Conservation (phyloP, 129 eudicot species). For the Flaveria brownii region DNA sequence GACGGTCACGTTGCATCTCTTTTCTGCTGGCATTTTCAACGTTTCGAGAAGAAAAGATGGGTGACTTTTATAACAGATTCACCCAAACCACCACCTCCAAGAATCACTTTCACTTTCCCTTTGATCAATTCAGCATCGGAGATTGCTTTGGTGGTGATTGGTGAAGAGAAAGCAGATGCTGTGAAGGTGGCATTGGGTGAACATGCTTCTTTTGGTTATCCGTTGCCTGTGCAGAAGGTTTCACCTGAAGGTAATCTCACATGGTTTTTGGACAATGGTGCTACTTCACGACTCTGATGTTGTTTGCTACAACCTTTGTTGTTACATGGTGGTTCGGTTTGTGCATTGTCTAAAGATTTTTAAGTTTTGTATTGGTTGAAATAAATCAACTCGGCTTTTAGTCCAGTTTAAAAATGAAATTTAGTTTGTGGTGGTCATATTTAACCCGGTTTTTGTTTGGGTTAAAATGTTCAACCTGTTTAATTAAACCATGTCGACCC, state of each 20-base stretch:
- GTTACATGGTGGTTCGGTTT: not conserved
- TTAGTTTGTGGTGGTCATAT: not conserved
- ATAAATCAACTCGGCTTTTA: not conserved
- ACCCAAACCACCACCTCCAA: conserved; percentile 65
- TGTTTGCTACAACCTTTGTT: not conserved
- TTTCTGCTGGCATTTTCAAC: conserved; percentile 52
- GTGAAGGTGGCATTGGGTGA: conserved; percentile 41
- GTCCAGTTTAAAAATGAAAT: not conserved
- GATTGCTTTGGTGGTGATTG: conserved; percentile 61
- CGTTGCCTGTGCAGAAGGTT: conserved; percentile 51
- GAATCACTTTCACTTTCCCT: conserved; percentile 78
- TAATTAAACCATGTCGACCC: too few relatives aligned
- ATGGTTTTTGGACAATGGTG: conserved; percentile 62
- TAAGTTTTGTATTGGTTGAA: not conserved
- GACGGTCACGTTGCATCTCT: conserved; percentile 75
- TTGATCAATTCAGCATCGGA: conserved; percentile 59
- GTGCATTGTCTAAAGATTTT: not conserved
- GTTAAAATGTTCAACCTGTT: too few relatives aligned
- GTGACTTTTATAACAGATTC: conserved; percentile 67
- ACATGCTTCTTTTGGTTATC: conserved; percentile 24
- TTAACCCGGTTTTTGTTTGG: too few relatives aligned
- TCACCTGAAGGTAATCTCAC: conserved; percentile 48
- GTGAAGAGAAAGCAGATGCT: conserved; percentile 48
- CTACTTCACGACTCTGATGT: conserved; percentile 28
- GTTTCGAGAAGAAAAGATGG: conserved; percentile 55